phyloP scores from a whole-genome alignment of 345 rosid genomes.

The Hibiscus trionum region DNA sequence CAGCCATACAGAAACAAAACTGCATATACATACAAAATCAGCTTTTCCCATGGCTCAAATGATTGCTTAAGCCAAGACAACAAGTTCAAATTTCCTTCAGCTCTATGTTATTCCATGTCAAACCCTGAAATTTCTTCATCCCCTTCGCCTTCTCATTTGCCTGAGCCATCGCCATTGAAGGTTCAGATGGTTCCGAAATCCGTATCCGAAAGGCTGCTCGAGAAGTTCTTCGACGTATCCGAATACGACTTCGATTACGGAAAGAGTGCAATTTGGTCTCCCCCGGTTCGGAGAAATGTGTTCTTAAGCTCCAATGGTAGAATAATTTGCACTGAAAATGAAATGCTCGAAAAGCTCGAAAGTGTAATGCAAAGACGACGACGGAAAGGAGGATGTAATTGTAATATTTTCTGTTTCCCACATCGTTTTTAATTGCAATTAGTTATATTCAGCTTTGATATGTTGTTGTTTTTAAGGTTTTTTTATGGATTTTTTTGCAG shows the following conservation, averaged over 20 bases:
- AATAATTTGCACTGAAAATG: constrained; percentile 41
- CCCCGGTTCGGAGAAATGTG: constrained; percentile 46
- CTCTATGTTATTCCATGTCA: background rate
- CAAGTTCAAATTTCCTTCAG: background rate
- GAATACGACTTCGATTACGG: constrained; percentile 55
- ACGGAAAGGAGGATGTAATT: constrained; percentile 11
- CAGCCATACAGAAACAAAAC: too few relatives aligned
- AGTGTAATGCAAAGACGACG: constrained; percentile 19
- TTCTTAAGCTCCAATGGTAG: constrained; percentile 49
- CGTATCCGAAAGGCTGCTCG: constrained; percentile 49
- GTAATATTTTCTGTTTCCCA: background rate
- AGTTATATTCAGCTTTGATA: background rate
- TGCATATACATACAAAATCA: too few relatives aligned
- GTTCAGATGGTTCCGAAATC: constrained; percentile 47
- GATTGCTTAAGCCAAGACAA: too few relatives aligned
- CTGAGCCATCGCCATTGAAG: constrained; percentile 12
- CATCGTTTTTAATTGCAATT: too few relatives aligned
- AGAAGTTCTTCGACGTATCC: constrained; percentile 51
- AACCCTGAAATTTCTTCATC: constrained; percentile 20
- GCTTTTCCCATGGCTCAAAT: too few relatives aligned
- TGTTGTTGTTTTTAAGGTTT: background rate
- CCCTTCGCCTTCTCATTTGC: constrained; percentile 13
- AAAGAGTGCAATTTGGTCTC: constrained; percentile 72
- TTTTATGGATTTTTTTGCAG: constrained; percentile 1
- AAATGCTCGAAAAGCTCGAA: constrained; percentile 45